Evolutionary conservation across 1,284 basidiomycete genomes (phyloP).

Genomic region (Entoloma clypeatum): DNA sequence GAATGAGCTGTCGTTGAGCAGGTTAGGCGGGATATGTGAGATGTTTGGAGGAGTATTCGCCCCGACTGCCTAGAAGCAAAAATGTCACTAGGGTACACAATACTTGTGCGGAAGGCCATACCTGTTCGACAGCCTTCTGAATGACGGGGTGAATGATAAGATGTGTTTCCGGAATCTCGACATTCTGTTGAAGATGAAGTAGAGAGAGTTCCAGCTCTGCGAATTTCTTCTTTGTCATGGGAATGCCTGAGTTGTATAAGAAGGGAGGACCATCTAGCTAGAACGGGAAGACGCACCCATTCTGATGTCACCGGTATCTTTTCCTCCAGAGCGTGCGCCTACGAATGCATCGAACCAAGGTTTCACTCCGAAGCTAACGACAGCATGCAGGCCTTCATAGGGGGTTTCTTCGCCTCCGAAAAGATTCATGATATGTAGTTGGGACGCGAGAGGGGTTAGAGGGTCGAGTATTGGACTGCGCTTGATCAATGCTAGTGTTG

Average conservation of each 20-base stretch:
- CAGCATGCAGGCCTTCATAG: conserved; percentile 94
- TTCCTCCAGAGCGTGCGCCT: conserved; percentile 66
- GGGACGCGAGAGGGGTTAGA: conserved; percentile 71
- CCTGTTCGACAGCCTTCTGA: conserved; percentile 81
- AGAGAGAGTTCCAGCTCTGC: conserved; percentile 97
- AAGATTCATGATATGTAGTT: conserved; percentile 90
- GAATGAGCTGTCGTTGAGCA: conserved; percentile 86
- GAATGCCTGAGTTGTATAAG: conserved; percentile 70
- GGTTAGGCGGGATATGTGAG: conserved; percentile 69
- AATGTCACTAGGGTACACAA: conserved; percentile 4
- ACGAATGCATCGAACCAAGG: conserved; percentile 99
- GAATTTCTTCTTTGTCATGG: conserved; percentile 99
- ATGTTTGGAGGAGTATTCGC: conserved; percentile 64
- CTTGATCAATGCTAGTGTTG: conserved; percentile 94
- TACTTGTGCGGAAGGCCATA: conserved; percentile 17
- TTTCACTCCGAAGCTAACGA: conserved; percentile 94
- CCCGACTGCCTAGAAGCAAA: conserved; percentile 46
- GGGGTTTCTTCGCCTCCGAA: conserved; percentile 90
- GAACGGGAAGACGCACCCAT: conserved; percentile 60
- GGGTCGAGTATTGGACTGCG: conserved; percentile 83
- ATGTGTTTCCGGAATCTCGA: conserved; percentile 97
- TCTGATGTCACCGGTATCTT: conserved; percentile 79
- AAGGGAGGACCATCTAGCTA: not conserved
- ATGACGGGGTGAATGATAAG: conserved; percentile 91
- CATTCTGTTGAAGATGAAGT: conserved; percentile 96